Evolutionary conservation across 495 filamentous ascomycete species (phyloP).

Genomic region (Bombardia bombarda): DNA sequence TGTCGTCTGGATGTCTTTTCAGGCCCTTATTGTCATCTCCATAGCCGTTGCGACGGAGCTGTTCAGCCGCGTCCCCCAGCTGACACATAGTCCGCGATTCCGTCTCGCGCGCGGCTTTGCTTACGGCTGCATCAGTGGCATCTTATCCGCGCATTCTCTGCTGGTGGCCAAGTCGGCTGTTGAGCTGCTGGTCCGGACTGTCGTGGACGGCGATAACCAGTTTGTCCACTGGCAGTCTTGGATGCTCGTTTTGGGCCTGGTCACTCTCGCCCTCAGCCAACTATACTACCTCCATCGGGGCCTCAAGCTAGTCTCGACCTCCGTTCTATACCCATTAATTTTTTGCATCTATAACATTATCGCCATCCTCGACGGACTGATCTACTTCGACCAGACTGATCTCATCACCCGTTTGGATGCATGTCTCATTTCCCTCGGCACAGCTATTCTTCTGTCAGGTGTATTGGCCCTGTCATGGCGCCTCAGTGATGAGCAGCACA

Average conservation of each 20-base stretch:
- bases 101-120: constrained; percentile 81
- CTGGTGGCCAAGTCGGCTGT: constrained; percentile 95
- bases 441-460: constrained; percentile 73
- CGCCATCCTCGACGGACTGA: constrained; percentile 91
- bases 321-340: constrained; percentile 92
- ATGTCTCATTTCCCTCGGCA: constrained; percentile 79
- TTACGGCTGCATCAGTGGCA: constrained; percentile 84
- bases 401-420: constrained; percentile 68
- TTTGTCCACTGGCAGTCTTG: constrained; percentile 97
- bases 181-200: constrained; percentile 88
- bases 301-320: constrained; percentile 89
- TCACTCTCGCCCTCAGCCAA: constrained; percentile 78
- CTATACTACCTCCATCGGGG: constrained; percentile 93
- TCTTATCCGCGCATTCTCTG: constrained; percentile 86
- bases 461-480: constrained; percentile 94
- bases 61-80: constrained; percentile 37
- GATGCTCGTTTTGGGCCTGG: constrained; percentile 78
- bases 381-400: constrained; percentile 89
- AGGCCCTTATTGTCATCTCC: constrained; percentile 58
- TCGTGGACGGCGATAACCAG: constrained; percentile 82
- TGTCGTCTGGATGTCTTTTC: constrained; percentile 83
- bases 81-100: constrained; percentile 50
- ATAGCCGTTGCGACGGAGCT: constrained; percentile 59
- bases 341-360: constrained; percentile 99
- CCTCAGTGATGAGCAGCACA: constrained; percentile 62